Conservation (phyloP, 192 early-diverging fungal species). For the Backusella mclennaniae region DNA sequence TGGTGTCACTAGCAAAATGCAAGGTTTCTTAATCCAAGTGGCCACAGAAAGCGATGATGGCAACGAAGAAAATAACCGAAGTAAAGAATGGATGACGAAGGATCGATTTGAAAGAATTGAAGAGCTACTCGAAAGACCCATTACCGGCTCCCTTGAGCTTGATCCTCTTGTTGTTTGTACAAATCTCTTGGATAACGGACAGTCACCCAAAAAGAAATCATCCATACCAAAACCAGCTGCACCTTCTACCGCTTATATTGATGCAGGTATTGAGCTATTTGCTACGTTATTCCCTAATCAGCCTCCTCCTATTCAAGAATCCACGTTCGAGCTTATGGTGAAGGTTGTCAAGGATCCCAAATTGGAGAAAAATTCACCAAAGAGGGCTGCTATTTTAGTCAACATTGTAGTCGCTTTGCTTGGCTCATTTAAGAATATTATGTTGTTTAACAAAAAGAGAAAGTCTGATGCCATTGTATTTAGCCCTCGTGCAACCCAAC, state of each 20-base stretch:
- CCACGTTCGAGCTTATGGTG: slow-evolving; percentile 72
- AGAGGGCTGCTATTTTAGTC: slow-evolving; percentile 74
- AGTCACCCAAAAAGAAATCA: slow-evolving; percentile 2
- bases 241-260: slow-evolving; percentile 62
- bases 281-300: slow-evolving; percentile 70
- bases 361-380: slow-evolving; percentile 63
- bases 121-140: slow-evolving; percentile 54
- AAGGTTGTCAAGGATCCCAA: slow-evolving; percentile 61
- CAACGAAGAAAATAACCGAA: slow-evolving; percentile 42
- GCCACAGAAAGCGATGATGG: slow-evolving; percentile 34
- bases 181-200: slow-evolving; percentile 26
- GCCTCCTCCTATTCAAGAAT: slow-evolving; percentile 68
- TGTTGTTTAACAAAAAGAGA: slow-evolving; percentile 15
- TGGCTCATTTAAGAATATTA: slow-evolving; percentile 61
- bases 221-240: slow-evolving; percentile 46
- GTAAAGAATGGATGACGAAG: slow-evolving; percentile 43
- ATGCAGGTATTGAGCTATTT: slow-evolving; percentile 79
- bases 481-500: slow-evolving; percentile 18
- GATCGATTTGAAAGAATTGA: slow-evolving; percentile 38
- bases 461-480: neutral
- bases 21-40: slow-evolving; percentile 46
- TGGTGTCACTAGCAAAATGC: slow-evolving; percentile 56
- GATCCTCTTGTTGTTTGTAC: slow-evolving; percentile 59
- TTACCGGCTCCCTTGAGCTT: slow-evolving; percentile 59
- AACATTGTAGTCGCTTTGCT: slow-evolving; percentile 78